A percentile compares a stretch with the other conserved stretches of the same genome.
Conservation (phyloP, 1,139 yeast genomes). For the Candida sp. region DNA sequence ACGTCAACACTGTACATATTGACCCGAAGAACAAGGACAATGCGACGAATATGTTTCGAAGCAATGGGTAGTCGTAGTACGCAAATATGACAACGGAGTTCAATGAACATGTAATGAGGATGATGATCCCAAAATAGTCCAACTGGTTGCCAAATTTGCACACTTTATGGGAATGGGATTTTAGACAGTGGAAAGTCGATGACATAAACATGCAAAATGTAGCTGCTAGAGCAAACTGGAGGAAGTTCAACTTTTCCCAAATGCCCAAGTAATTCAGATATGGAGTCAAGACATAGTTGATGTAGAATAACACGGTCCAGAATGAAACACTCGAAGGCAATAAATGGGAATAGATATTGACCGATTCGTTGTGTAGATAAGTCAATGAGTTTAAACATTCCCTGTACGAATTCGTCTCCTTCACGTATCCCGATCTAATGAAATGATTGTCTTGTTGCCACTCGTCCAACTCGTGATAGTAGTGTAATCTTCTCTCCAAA, state of each 20-base stretch:
- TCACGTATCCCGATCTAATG: slow-evolving; percentile 77
- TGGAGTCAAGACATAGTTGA: slow-evolving; percentile 32
- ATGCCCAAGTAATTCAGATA: slow-evolving; percentile 46
- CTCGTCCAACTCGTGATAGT: slow-evolving; percentile 56
- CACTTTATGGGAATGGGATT: slow-evolving; percentile 70
- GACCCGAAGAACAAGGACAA: slow-evolving; percentile 61
- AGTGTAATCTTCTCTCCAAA: slow-evolving; percentile 18
- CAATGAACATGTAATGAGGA: slow-evolving; percentile 76
- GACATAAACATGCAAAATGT: slow-evolving; percentile 72
- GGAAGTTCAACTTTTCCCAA: slow-evolving; percentile 44
- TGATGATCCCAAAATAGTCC: slow-evolving; percentile 87
- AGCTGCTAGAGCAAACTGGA: slow-evolving; percentile 44
- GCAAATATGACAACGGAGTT: slow-evolving; percentile 74
- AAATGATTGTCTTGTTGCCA: slow-evolving; percentile 92
- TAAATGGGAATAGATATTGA: slow-evolving; percentile 82
- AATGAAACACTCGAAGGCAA: slow-evolving; percentile 61
- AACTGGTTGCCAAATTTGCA: slow-evolving; percentile 75
- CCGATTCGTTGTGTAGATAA: slow-evolving; percentile 84
- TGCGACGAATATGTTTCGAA: slow-evolving; percentile 47
- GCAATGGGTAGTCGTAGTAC: slow-evolving; percentile 51
- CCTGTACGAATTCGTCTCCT: slow-evolving; percentile 58
- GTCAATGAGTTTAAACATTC: slow-evolving; percentile 59
- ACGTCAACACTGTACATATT: slow-evolving; percentile 66
- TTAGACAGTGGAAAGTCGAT: slow-evolving; percentile 77
- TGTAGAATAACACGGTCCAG: slow-evolving; percentile 23